Conservation (phyloP, 1,139 yeast species). For the Magnusiomyces ingens region DNA sequence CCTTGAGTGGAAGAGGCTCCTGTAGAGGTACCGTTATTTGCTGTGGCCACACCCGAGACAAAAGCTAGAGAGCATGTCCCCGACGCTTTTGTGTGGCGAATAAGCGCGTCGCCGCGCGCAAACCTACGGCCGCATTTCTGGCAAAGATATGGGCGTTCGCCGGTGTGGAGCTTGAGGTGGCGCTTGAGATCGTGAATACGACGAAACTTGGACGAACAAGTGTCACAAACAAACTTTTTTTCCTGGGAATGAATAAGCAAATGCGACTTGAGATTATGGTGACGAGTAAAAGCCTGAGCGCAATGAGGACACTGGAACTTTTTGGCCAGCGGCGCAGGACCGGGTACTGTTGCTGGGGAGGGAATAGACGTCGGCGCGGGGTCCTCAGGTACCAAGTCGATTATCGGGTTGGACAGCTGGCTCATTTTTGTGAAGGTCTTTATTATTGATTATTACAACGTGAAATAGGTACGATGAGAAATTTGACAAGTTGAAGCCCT, state of each 20-base stretch:
- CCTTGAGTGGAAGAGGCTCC: too few relatives aligned
- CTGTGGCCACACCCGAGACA: slow-evolving; percentile 14
- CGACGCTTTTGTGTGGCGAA: slow-evolving; percentile 49
- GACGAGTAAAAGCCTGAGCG: slow-evolving; percentile 15
- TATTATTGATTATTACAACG: too few relatives aligned
- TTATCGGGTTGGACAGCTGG: too few relatives aligned
- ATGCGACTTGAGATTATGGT: slow-evolving; percentile 58
- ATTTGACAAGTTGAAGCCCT: too few relatives aligned
- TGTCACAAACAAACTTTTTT: slow-evolving; percentile 62
- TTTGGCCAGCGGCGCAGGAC: neutral
- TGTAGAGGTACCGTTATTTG: slow-evolving; percentile 4
- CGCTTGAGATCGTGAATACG: slow-evolving; percentile 71
- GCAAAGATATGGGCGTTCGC: slow-evolving; percentile 65
- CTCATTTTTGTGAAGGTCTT: too few relatives aligned
- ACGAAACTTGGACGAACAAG: slow-evolving; percentile 58
- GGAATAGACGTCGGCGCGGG: too few relatives aligned
- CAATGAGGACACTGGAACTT: slow-evolving; percentile 13
- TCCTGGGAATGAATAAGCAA: slow-evolving; percentile 59
- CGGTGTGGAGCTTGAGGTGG: slow-evolving; percentile 69
- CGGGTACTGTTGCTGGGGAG: too few relatives aligned
- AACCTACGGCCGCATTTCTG: slow-evolving; percentile 56
- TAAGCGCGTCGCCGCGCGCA: slow-evolving; percentile 72
- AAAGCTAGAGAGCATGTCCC: slow-evolving; percentile 25
- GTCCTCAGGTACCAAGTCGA: too few relatives aligned
- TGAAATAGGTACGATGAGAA: too few relatives aligned